Base-by-base conservation (phyloP, 805 yeast genomes). In the Yarrowia phangngaensis region DNA sequence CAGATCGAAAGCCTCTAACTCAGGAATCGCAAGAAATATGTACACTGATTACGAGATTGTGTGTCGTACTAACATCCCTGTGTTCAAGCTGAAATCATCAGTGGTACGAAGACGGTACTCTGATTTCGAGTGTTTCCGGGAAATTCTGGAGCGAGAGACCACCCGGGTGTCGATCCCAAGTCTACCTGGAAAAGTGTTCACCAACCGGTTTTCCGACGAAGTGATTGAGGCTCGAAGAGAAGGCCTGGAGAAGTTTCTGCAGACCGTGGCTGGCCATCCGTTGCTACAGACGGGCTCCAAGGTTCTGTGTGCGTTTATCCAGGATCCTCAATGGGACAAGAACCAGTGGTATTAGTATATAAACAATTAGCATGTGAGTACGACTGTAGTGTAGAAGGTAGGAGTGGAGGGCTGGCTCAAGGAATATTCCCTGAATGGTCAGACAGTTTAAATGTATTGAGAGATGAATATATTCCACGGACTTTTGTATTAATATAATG, bases 1-100 rank as follows among this genome's bases (percentile, higher is more conserved):
- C 27, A 9, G 12, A 28, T 28, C 31, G 15, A 33, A 22, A 13
- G n/a, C 22, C 8, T 13, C 33, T 48, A 46, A 40, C 52, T 51
- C 43, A 58, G 55, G 68, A 58, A 48, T 68, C 51, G 75, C 82
- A 16, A 66, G 79, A 23, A 74, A 78, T 20, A 78, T 81, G 80
- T 90, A 73, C 64, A 90, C 97, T 8, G 97, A 90, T 65, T 90
- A 90, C 65, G 97, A 89, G 64, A 78, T 90, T 16, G 72, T 84
- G 7, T 87, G 96, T 63, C 73, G 88, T 64, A 90, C 97, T 17
- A 90, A 92, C 65, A 78, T 92, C 50, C 97, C 97, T 1, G 80
- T 88, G 2, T 90, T 92, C 66, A 76, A 76, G 54, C 74, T 76
- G 53, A 70, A 79, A 45, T 64, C 64, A 30, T 78, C 87, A 22